Base-by-base conservation (phyloP, 2,329 filamentous ascomycete genomes). In the Trichoderma cornu-damae region DNA sequence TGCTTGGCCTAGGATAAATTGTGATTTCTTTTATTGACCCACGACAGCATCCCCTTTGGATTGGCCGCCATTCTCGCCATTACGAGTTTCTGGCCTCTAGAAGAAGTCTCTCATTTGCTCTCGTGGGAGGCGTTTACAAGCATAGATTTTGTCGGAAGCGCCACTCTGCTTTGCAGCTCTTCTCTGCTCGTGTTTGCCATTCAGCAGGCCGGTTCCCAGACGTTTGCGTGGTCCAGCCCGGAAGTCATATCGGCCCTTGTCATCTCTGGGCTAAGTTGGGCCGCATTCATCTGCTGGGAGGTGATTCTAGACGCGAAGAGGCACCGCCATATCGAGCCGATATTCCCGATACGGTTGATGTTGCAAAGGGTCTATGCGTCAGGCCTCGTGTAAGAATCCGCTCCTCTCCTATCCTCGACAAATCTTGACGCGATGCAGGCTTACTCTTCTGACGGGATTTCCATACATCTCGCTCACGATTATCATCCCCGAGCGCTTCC, bases 391-490 rank as follows among this genome's bases (percentile, higher is more conserved):
- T 82, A 69, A 62, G 76, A 71, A 24, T 3, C 2, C 4, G 30
- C 20, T 30, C 7, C 35, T 11, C 4, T 9, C 18, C 16, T 4
- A 22, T 1, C 3, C 12, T 42, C 3, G 22, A 20, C 2, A 16
- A 3, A 16, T 46, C 11, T 61, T 68, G 24, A 68, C 58, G n/a
- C 54, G 24, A n/a, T 26, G 4, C 3, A 83, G 80, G 14, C 76
- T 79, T 24, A 84, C 81, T 2, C 69, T 85, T 14, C 72, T 85
- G 16, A 79, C 78, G 0, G 82, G 82, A 2, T 83, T 81, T 51
- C 73, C 78, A 0, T 85, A 84, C 60, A 77, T 86, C 20, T 72
- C 79, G 4, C 73, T 84, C n/a, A 77, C 81, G 11, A 77, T 85
- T 57, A 75, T 79, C 30, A 75, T 86, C 4, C 83, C 83, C 0